phyloP scores from a whole-genome alignment of 1,284 basidiomycete species.

The Moesziomyces parantarcticus region DNA sequence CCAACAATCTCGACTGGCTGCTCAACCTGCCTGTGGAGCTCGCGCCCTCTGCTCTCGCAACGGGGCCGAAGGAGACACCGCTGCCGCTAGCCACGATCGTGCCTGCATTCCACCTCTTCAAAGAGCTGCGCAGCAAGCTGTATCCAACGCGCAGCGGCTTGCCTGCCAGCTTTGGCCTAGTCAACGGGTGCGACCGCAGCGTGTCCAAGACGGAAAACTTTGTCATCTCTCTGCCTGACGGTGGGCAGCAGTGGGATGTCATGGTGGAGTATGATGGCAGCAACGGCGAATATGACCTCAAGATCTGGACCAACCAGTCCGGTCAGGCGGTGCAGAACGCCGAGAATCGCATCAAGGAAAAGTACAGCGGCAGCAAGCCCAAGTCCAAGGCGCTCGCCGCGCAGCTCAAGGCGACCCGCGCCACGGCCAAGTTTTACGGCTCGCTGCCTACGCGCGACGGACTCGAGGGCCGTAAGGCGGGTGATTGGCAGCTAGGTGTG shows the following conservation, averaged over 20 bases:
- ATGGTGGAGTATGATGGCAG: slow-evolving; percentile 5
- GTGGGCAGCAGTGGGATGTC: slow-evolving; percentile 5
- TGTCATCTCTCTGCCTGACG: slow-evolving; percentile 6
- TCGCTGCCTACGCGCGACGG: slow-evolving; percentile 7
- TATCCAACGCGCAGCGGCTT: slow-evolving; percentile 1
- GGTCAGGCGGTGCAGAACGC: slow-evolving; percentile 1
- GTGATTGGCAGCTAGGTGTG: slow-evolving; percentile 4
- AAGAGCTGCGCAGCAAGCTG: slow-evolving; percentile 6
- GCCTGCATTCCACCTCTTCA: slow-evolving; percentile 2
- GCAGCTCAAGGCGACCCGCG: slow-evolving; percentile 4
- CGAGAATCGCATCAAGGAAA: slow-evolving; percentile 9
- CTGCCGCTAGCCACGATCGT: neutral
- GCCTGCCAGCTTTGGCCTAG: slow-evolving; percentile 1
- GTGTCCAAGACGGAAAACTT: slow-evolving; percentile 9
- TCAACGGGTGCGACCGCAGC: slow-evolving; percentile 7
- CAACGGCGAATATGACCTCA: slow-evolving; percentile 4
- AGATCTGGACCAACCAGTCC: slow-evolving; percentile 1
- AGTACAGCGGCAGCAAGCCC: slow-evolving; percentile 1
- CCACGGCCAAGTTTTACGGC: slow-evolving; percentile 7
- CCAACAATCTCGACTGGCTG: slow-evolving; percentile 7
- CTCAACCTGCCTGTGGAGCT: slow-evolving; percentile 2
- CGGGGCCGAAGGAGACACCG: neutral
- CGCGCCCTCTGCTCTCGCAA: slow-evolving; percentile 2
- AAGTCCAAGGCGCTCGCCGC: slow-evolving; percentile 1
- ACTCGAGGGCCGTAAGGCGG: neutral